Percentiles rank a stretch among this genome's conserved stretches.
Conservation (phyloP, 768 basidiomycete species). For the Pleurotus tuoliensis region DNA sequence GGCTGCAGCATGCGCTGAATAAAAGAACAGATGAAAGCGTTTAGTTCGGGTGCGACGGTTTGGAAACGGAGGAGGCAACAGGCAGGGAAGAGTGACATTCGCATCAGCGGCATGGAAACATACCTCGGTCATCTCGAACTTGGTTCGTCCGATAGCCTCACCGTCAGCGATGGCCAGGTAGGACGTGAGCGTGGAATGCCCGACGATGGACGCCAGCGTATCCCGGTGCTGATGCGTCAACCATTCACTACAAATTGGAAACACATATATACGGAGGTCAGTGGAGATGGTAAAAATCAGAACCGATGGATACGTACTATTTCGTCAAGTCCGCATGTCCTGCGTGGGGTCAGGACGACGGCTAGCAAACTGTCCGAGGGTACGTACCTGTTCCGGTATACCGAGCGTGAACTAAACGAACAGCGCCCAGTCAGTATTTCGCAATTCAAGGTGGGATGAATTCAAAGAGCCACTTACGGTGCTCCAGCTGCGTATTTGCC, state of each 20-base stretch:
- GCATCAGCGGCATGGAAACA: constrained; percentile 39
- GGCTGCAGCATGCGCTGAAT: constrained; percentile 88
- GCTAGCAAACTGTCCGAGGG: background rate
- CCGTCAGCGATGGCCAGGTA: constrained; percentile 93
- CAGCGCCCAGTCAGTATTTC: constrained; percentile 13
- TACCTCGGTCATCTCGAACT: constrained; percentile 97
- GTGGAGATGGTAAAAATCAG: background rate
- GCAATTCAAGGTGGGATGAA: constrained; percentile 6
- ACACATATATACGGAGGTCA: background rate
- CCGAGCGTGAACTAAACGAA: constrained; percentile 77
- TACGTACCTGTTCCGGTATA: constrained; percentile 90
- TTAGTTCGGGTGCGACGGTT: no score
- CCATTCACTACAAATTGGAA: constrained; percentile 71
- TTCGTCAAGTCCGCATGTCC: constrained; percentile 97
- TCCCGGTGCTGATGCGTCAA: constrained; percentile 96
- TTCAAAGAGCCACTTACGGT: constrained; percentile 55
- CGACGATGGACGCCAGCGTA: constrained; percentile 88
- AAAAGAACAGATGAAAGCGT: background rate
- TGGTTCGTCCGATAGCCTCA: constrained; percentile 83
- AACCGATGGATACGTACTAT: constrained; percentile 55
- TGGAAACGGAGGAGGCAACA: constrained; percentile 1
- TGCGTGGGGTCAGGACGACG: constrained; percentile 21
- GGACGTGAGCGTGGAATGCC: constrained; percentile 81
- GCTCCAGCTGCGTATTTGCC: constrained; percentile 93
- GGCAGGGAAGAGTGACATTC: constrained; percentile 6